These are phyloP conservation scores for Graphilbum fragrans DNA, from an alignment of 2,329 filamentous ascomycete species.

Conservation along the genomic window DNA sequence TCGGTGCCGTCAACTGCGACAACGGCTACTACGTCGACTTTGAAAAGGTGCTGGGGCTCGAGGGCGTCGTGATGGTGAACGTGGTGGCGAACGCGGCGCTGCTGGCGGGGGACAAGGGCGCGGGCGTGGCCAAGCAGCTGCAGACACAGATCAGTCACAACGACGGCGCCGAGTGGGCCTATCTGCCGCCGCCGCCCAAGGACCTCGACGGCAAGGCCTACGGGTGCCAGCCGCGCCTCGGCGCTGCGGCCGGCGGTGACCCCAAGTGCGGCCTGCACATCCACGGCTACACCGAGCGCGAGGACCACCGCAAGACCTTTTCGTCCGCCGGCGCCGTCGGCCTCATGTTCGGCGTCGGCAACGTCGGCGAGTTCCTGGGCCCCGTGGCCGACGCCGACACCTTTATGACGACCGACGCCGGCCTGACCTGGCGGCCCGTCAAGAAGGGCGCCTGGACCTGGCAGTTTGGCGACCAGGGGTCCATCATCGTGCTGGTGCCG, in stretches of 20 bases:
- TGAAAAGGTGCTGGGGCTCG: conserved; percentile 85
- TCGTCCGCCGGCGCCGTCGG: conserved; percentile 82
- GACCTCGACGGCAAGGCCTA: conserved; percentile 62
- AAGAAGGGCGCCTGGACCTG: conserved; percentile 85
- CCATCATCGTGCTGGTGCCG: conserved; percentile 77
- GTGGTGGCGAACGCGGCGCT: conserved; percentile 58
- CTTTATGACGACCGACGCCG: conserved; percentile 85
- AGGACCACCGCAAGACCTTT: conserved; percentile 71
- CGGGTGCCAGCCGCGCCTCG: conserved; percentile 35
- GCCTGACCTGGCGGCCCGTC: conserved; percentile 72
- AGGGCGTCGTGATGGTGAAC: conserved; percentile 84
- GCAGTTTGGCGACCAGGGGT: conserved; percentile 93
- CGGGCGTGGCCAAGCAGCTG: conserved; percentile 55
- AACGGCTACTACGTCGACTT: conserved; percentile 75
- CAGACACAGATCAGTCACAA: conserved; percentile 94
- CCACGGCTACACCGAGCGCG: conserved; percentile 88
- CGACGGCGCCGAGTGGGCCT: conserved; percentile 79
- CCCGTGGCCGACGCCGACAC: conserved; percentile 63
- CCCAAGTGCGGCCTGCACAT: conserved; percentile 77
- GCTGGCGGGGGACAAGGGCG: conserved; percentile 29
- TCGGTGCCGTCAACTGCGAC: conserved; percentile 73
- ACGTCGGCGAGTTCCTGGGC: conserved; percentile 65
- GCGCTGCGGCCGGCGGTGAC: conserved; percentile 34
- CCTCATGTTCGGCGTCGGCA: conserved; percentile 82
- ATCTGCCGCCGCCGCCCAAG: conserved; percentile 58